These are phyloP conservation scores for Mucor mucedo DNA, from an alignment of 371 early-diverging fungal species.

Conservation along the genomic window DNA sequence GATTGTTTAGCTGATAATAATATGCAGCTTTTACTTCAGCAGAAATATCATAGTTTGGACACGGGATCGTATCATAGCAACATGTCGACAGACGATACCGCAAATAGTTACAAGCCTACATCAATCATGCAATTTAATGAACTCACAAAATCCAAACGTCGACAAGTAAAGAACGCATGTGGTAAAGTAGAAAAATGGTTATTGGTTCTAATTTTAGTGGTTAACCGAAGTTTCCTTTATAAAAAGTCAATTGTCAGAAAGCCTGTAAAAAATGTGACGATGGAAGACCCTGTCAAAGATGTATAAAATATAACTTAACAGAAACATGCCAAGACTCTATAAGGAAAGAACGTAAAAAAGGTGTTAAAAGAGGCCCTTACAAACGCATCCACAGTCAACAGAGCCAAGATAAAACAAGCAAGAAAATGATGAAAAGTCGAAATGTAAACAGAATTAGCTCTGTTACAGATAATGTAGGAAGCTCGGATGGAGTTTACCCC, in stretches of 20 bases:
- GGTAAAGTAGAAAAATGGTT: slow-evolving; percentile 3
- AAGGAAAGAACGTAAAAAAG: slow-evolving; percentile 57
- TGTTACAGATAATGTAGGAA: neutral
- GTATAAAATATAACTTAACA: slow-evolving; percentile 56
- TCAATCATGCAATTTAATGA: neutral
- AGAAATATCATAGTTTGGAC: neutral
- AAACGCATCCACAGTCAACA: slow-evolving; percentile 23
- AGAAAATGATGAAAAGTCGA: neutral
- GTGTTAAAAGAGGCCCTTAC: slow-evolving; percentile 54
- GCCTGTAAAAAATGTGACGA: slow-evolving; percentile 64
- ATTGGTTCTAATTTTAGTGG: neutral
- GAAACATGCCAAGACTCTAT: slow-evolving; percentile 61
- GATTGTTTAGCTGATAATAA: neutral
- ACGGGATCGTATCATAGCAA: neutral
- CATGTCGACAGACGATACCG: neutral
- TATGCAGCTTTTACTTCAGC: neutral
- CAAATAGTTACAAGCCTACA: neutral
- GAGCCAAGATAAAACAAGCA: neutral
- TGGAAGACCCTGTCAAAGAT: slow-evolving; percentile 63
- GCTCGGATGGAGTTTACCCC: neutral
- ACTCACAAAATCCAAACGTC: slow-evolving; percentile 29
- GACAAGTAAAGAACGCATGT: slow-evolving; percentile 45
- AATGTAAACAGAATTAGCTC: neutral
- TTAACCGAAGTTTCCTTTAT: too few relatives aligned
- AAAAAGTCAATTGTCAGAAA: slow-evolving; percentile 52